Base-by-base conservation (phyloP, 148 eudicot species). In the Rhododendron simsii region DNA sequence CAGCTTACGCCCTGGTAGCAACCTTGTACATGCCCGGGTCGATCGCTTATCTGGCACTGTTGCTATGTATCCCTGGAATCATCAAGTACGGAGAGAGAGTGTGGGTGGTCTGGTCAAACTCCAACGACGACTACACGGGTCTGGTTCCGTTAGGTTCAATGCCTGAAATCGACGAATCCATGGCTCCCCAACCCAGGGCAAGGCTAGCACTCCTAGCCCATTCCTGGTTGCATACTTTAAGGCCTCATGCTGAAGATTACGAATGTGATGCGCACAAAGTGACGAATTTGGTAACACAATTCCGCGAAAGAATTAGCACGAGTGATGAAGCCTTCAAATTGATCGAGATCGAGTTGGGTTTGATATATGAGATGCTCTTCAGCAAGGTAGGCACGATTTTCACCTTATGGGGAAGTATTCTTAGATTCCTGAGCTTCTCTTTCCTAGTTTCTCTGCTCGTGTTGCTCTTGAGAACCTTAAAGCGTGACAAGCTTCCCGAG, bases 11-110 rank as follows among this genome's bases (percentile, higher is more conserved):
- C 30, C 37, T 81, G 16, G 0, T 18, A 35, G 71, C 18, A 26
- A 81, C 73, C 15, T 81, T 30, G 48, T 1, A 5, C 21, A 0
- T 0, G 0, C 3, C 14, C 1, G 13, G 14, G 48, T 9, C 30
- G 35, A 9, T 55, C 84, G 20, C 39, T 55, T 21, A 3, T 57
- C 44, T 41, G 16, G 71, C 71, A 30, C 9, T 81, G 28, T 8
- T 57, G 47, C 1, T 57, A 47, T n/a, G 21, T 10, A 13, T 81
- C 21, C 48, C 71, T 57, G 84, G 84, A 9, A 11, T 81, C 3
- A 81, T 81, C 73, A 81, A 81, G 84, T 81, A 81, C 3, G 71
- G 48, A 8, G 84, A 81, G 84, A 35, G 84, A 57, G 71, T 59
- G 2, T 57, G 69, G 50, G 71, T 59, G 10, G 26, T 81, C 15